phyloP scores from a whole-genome alignment of 208 protist genomes.

The Phytomonas serpens region DNA sequence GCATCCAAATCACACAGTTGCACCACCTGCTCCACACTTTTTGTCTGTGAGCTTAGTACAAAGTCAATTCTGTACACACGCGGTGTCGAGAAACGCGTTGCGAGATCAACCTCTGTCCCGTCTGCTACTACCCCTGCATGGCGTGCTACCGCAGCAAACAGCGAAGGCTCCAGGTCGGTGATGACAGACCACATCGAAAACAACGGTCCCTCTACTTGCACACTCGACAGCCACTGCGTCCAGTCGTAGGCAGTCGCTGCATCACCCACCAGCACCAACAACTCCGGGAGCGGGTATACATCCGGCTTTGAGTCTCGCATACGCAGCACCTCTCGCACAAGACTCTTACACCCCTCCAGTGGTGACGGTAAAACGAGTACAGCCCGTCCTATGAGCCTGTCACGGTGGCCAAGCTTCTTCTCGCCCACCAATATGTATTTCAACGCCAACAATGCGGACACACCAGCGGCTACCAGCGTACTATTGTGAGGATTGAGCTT shows the following conservation, averaged over 20 bases:
- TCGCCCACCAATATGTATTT: slow-evolving; percentile 73
- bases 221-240: slow-evolving; percentile 19
- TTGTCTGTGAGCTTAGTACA: slow-evolving; percentile 61
- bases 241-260: slow-evolving; percentile 19
- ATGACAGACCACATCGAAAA: slow-evolving; percentile 18
- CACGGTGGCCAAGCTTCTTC: slow-evolving; percentile 57
- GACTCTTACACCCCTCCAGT: slow-evolving; percentile 19
- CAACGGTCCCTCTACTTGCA: slow-evolving; percentile 11
- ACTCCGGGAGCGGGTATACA: slow-evolving; percentile 30
- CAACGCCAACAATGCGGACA: slow-evolving; percentile 39
- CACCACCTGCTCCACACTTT: slow-evolving; percentile 59
- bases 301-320: neutral
- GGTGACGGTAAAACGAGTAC: slow-evolving; percentile 52
- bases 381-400: slow-evolving; percentile 47
- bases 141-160: slow-evolving; percentile 40
- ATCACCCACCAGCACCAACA: slow-evolving; percentile 43
- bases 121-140: slow-evolving; percentile 28
- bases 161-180: slow-evolving; percentile 28
- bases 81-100: slow-evolving; percentile 30
- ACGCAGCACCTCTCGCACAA: slow-evolving; percentile 14
- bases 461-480: slow-evolving; percentile 62
- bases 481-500: slow-evolving; percentile 69
- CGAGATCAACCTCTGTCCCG: slow-evolving; percentile 35
- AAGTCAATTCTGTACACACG: slow-evolving; percentile 78
- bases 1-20: slow-evolving; percentile 36